A percentile compares a stretch with the other conserved stretches of the same genome.
Evolutionary conservation across 2,329 filamentous ascomycete species (phyloP).

Genomic region (Botrytis medusae): DNA sequence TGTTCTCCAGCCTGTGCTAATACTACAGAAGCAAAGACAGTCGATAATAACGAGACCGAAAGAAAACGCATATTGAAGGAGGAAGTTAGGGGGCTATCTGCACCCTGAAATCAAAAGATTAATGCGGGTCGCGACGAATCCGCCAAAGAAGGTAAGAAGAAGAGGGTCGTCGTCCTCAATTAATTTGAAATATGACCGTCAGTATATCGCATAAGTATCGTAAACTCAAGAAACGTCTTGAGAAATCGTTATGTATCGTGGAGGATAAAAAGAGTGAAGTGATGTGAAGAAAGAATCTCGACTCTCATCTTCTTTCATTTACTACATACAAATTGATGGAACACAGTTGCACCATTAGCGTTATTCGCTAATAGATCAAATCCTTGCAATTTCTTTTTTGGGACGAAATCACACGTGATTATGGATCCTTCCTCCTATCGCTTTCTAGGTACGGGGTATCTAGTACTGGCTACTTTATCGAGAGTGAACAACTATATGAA

Average conservation of each 20-base stretch:
- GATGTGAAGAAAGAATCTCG: conserved; percentile 15
- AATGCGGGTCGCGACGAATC: conserved; percentile 28
- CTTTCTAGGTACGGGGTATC: not conserved
- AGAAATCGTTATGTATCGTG: not conserved
- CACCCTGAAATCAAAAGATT: conserved; percentile 29
- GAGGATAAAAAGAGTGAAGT: conserved; percentile 18
- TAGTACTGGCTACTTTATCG: not conserved
- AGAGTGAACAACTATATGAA: not conserved
- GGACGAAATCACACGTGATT: conserved; percentile 9
- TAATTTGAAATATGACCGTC: not conserved
- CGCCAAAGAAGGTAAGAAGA: conserved; percentile 27
- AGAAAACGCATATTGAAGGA: conserved; percentile 38
- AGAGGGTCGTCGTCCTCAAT: conserved; percentile 1
- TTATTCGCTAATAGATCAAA: conserved; percentile 1
- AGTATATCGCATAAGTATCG: not conserved
- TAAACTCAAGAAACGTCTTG: conserved; percentile 1
- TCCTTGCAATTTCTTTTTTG: conserved; percentile 15
- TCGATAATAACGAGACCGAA: conserved; percentile 32
- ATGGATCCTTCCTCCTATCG: not conserved
- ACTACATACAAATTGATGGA: conserved; percentile 17
- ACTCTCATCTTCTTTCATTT: conserved; percentile 8
- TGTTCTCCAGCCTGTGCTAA: conserved; percentile 26
- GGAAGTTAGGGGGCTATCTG: conserved; percentile 23
- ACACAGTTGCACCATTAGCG: conserved; percentile 21
- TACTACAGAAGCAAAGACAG: conserved; percentile 34